A percentile compares a stretch with the other conserved stretches of the same genome.
Conservation (phyloP, 108 stramenopile genomes). For the Epipyxis sp. region DNA sequence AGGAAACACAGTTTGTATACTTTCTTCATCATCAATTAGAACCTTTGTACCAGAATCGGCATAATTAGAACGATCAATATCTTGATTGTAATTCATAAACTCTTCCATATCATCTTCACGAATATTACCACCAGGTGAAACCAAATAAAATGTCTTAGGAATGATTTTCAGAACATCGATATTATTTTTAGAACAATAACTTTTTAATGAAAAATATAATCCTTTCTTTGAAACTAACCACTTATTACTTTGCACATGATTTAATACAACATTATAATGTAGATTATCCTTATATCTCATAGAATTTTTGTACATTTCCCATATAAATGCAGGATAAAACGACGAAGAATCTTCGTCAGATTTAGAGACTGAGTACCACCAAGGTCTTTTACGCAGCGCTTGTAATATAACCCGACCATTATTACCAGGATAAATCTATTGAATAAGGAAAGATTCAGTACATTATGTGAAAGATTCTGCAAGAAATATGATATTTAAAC, state of each 20-base stretch:
- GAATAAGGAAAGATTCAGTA: not conserved
- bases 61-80: no score
- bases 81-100: constrained; percentile 3
- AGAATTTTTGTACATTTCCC: constrained; percentile 15
- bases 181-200: not conserved
- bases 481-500: not conserved
- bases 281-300: not conserved
- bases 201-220: not conserved
- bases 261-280: not conserved
- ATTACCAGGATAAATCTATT: constrained; percentile 22
- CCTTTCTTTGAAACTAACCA: constrained; percentile 29
- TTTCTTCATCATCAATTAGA: no score
- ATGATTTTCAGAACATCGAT: not conserved
- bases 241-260: constrained; percentile 10
- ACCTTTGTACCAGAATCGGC: no score
- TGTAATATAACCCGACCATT: not conserved
- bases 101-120: not conserved
- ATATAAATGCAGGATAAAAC: not conserved
- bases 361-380: constrained; percentile 8
- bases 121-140: not conserved
- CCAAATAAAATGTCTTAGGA: constrained; percentile 14
- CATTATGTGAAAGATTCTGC: not conserved
- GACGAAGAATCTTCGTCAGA: not conserved
- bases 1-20: no score
- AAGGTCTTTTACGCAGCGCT: not conserved